Evolutionary conservation across 2,329 filamentous ascomycete species (phyloP), one percentile per base, ranked within the genome.

Genomic region (Paracamarosporium sp.): DNA sequence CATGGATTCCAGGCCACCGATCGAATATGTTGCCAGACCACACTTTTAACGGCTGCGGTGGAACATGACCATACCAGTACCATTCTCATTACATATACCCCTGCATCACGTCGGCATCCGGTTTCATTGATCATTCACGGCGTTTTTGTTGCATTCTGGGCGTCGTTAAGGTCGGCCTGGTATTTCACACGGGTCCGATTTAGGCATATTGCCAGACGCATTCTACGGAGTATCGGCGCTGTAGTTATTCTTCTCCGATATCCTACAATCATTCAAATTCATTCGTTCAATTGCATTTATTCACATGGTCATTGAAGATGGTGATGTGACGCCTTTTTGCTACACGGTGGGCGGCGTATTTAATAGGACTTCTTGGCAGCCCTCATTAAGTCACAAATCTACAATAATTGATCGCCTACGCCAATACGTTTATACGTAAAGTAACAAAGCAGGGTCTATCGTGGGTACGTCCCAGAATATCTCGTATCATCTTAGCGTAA

Each of bases 21-120:
- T 60, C 13, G 45, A 59, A 27, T 55, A 57, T 46, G 40, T 55
- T 17, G 55, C 54, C 2, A 25, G 27, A 28, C 58, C 51, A 9
- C 53, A 48, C 20, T 55, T 54, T 36, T 60, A 48, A 38, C 25
- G 41, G 25, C 24, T 22, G 27, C 13, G n/a, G 9, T 50, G 25
- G 17, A 22, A 22, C 38, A 11, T 4, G 2, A 4, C 13, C 24
- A 27, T 1, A 33, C 36, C 24, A 20, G 35, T 2, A 47, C 30
- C 20, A 20, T 13, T 9, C 8, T 47, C 25, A 9, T 38, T 31
- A 35, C 20, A 38, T 44, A 52, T 52, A 57, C 50, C 52, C 51
- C 46, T 25, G 45, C 56, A 55, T 59, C 38, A 25, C 36, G 24
- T 25, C 25, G 27, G 25, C 20, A 47, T 36, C 33, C 25, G 30